Base-by-base conservation (phyloP, 495 filamentous ascomycete species). In the Tetracladium setigerum region DNA sequence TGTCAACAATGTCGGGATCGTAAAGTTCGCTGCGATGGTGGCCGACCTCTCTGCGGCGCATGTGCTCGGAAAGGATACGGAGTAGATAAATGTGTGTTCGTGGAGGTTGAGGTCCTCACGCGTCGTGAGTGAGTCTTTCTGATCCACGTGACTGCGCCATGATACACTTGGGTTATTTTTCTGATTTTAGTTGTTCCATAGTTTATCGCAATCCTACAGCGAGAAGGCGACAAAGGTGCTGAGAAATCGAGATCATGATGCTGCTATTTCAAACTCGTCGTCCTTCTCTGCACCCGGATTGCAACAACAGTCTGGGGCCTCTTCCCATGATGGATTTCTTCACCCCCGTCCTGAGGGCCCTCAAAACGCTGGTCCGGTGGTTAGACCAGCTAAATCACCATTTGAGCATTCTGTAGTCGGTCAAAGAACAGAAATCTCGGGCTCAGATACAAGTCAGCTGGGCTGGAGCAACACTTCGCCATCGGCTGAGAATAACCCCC, bases 1-100 rank as follows among this genome's bases (percentile, higher is more conserved):
- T 40, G 38, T 19, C 38, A 40, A 18, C 14, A 40, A 40, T 40
- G 38, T 18, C 38, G 38, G 11, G 38, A 40, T 18, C 38, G 38
- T 14, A 40, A 40, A 19, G 19, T 40, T 19, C 38, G 38, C 19
- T 40, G 38, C 17, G 38, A 40, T 40, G 38, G 38, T 4, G 11
- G 3, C 17, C 38, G 17, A 12, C 38, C 38, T 15, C 22, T 27
- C 22, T 40, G 38, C 38, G 19, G 17, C 19, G 11, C 38, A 17
- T 40, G 38, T 18, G 11, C 17, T 19, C 38, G 38, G 4, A 40
- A 40, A 19, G 19, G 19, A 18, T 19, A 16, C 5, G 19, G 14
- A 4, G 14, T 18, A 40, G 38, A 40, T 19, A 14, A 14, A 14
- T 40, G 38, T 19, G 17, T 40, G 11, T 40, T 16, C 17, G n/a